Evolutionary conservation across 192 early-diverging fungal species (phyloP), one percentile per base, ranked within the genome.

Genomic region (Umbelopsis sp.): DNA sequence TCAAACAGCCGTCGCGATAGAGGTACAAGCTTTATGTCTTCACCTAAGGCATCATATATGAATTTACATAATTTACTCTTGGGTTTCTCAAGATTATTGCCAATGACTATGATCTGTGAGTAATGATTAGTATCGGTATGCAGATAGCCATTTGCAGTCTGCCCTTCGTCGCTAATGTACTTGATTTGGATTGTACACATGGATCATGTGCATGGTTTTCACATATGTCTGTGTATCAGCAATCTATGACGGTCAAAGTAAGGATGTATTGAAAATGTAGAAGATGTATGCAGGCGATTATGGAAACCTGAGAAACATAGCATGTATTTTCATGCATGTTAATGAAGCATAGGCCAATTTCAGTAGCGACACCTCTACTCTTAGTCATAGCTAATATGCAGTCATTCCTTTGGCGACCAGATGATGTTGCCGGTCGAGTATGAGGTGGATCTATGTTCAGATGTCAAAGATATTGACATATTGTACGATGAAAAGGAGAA

Each of bases 211-310:
- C 32, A 93, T 49, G 0, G 89, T 87, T 38, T 85, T 83, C 24
- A 78, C 71, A 71, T 90, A 92, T 4, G 85, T 88, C 56, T 82
- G 85, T 1, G 86, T 84, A 68, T 93, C 91, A 24, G 85, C 81
- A 67, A 89, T 82, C 90, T 91, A 70, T 2, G 16, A 17, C 21
- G 21, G 56, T 36, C 6, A 3, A 65, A 20, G 16, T 29, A 34
- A 21, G 14, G 45, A 45, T 50, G 12, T 22, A 45, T 38, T 20
- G 14, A 11, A 45, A 65, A 22, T 12, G 25, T 2, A 17, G 29
- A 24, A 59, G 54, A 16, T 16, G 16, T 25, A 49, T 26, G 41
- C 22, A 43, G 14, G 32, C 11, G 22, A 10, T 17, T 2, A 45
- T 59, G 25, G 52, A 21, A 74, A 91, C 90, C 81, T 92, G 90